Evolutionary conservation across 352 stramenopile species (phyloP), one percentile per base, ranked within the genome.

Genomic region (Peronospora destructor): DNA sequence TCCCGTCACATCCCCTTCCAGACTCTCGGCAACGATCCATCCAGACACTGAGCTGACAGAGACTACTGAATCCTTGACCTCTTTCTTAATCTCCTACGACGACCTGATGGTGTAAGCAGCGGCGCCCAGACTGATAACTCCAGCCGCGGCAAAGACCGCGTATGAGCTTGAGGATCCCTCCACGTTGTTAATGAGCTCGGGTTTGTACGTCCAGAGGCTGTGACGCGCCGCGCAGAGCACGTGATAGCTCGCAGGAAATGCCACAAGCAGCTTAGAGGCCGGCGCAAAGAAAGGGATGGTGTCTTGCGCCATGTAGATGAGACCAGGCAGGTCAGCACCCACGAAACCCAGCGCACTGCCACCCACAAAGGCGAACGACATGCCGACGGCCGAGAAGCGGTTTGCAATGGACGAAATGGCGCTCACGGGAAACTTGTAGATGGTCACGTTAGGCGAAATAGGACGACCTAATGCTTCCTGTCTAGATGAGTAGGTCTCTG

Each of bases 401-500:
- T 97, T 97, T 19, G 86, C 91, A 69, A 98, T 97, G 26, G 86
- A 97, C 25, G 86, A 83, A n/a, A 98, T 53, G 28, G 94, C 95
- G 17, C 75, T 82, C 13, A 97, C 66, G 4, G 95, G 94, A 59
- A 98, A 97, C 42, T 84, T 75, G 76, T 98, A 99, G 63, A 98
- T 95, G 39, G 80, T 94, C 33, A 99, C 91, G 66, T 98, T 90
- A n/a, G 96, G 96, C 45, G 87, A 97, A 10, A 98, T 68, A 10
- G 95, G 94, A 25, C 91, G 86, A 12, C 87, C 90, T 14, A 92
- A 87, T 34, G 77, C 68, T 17, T 82, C 73, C 75, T 96, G 93
- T 19, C 79, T 76, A 52, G 87, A 64, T 23, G 77, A 89, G 62
- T 97, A 98, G 37, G 60, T 56, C 29, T 68, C 34, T 4, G 68